phyloP scores from a whole-genome alignment of 495 filamentous ascomycete species.

The Penicillium manginii region DNA sequence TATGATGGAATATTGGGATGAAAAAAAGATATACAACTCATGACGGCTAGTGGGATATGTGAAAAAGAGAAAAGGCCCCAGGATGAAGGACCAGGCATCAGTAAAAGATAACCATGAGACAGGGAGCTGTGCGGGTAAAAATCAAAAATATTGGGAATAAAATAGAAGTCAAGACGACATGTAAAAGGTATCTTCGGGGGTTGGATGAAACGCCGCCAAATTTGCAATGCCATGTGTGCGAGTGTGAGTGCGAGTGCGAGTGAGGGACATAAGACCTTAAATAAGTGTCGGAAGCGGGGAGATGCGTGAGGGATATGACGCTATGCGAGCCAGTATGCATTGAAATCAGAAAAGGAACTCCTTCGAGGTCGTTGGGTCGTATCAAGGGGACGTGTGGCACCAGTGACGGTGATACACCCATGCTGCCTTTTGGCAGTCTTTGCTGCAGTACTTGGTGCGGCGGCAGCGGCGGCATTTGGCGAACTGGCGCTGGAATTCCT shows the following conservation, averaged over 20 bases:
- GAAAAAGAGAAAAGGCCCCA: constrained; percentile 23
- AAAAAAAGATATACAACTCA: constrained; percentile 36
- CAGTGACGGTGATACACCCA: constrained; percentile 98
- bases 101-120: constrained; percentile 15
- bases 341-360: constrained; percentile 37
- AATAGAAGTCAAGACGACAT: constrained; percentile 33
- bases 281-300: constrained; percentile 26
- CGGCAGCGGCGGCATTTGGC: constrained; percentile 96
- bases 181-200: constrained; percentile 50
- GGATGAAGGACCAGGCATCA: constrained; percentile 13
- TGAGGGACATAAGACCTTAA: constrained; percentile 34
- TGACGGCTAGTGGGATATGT: constrained; percentile 38
- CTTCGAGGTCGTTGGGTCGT: constrained; percentile 32
- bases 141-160: constrained; percentile 12
- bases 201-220: constrained; percentile 48
- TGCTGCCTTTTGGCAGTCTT: constrained; percentile 98
- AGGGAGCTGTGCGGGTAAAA: background rate
- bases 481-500: constrained; percentile 92
- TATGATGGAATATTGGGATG: constrained; percentile 15
- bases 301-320: constrained; percentile 41
- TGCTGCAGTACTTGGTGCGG: constrained; percentile 99
- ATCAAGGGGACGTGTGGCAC: constrained; percentile 77
- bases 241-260: constrained; percentile 28
- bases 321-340: constrained; percentile 54
- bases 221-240: constrained; percentile 49